These are phyloP conservation scores for Saccharomycopsis synnaedendra DNA, from an alignment of 805 yeast species.

Conservation along the genomic window DNA sequence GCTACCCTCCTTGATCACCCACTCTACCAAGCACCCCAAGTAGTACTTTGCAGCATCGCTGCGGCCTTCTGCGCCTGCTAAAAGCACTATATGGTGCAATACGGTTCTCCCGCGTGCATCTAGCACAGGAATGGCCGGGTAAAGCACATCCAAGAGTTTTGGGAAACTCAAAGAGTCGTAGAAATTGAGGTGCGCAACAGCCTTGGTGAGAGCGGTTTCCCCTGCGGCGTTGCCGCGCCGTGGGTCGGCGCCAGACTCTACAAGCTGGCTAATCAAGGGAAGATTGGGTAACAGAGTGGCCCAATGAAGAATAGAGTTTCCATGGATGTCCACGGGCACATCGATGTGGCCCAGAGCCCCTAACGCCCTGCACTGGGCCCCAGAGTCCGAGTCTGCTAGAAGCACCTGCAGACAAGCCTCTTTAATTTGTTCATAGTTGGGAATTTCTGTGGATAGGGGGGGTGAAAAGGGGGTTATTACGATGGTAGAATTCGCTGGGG, in stretches of 20 bases:
- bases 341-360: conserved; percentile 26
- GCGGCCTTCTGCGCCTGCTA: conserved; percentile 69
- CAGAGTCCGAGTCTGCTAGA: conserved; percentile 26
- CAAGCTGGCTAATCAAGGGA: conserved; percentile 55
- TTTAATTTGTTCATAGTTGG: conserved; percentile 29
- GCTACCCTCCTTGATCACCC: conserved; percentile 45
- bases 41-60: conserved; percentile 65
- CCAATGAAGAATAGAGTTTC: conserved; percentile 93
- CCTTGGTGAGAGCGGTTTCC: conserved; percentile 77
- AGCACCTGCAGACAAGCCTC: conserved; percentile 41
- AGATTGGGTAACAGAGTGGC: conserved; percentile 84
- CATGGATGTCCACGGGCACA: conserved; percentile 84
- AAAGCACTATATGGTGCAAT: conserved; percentile 75
- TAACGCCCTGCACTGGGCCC: conserved; percentile 23
- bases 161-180: conserved; percentile 54
- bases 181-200: conserved; percentile 75
- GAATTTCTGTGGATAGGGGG: conserved; percentile 26
- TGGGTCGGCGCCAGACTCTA: conserved; percentile 56
- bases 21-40: conserved; percentile 58
- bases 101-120: conserved; percentile 72
- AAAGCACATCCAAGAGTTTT: conserved; percentile 55
- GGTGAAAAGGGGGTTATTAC: not conserved
- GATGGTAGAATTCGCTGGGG: not conserved
- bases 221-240: conserved; percentile 70
- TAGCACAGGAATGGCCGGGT: conserved; percentile 56